phyloP scores from a whole-genome alignment of 1,284 basidiomycete genomes.

The Puccinia sorghi region DNA sequence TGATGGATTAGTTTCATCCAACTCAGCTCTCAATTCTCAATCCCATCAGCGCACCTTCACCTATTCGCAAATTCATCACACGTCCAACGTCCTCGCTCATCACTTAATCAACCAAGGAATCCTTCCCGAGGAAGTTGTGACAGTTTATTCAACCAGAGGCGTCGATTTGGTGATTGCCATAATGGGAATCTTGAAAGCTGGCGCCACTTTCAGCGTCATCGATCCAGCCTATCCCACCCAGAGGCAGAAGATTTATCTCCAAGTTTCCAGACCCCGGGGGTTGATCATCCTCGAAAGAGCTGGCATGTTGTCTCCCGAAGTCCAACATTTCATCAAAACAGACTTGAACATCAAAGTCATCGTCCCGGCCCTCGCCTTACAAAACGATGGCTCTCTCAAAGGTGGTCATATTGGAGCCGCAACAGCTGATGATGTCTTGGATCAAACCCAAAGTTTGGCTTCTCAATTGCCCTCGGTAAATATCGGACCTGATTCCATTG shows the following conservation, averaged over 20 bases:
- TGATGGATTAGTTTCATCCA: slow-evolving; percentile 23
- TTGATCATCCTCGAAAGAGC: slow-evolving; percentile 89
- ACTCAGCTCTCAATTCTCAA: slow-evolving; percentile 63
- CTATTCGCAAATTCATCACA: slow-evolving; percentile 78
- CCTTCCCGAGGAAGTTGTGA: slow-evolving; percentile 92
- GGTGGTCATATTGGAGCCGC: slow-evolving; percentile 64
- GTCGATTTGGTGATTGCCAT: slow-evolving; percentile 97
- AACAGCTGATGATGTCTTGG: slow-evolving; percentile 58
- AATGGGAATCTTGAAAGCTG: slow-evolving; percentile 94
- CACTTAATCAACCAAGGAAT: slow-evolving; percentile 82
- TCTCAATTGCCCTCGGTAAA: slow-evolving; percentile 70
- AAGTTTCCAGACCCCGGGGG: slow-evolving; percentile 90
- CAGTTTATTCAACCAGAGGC: slow-evolving; percentile 96
- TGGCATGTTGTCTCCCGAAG: slow-evolving; percentile 75
- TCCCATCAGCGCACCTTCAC: slow-evolving; percentile 67
- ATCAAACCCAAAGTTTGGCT: slow-evolving; percentile 51
- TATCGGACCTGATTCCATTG: slow-evolving; percentile 91
- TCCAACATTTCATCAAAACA: slow-evolving; percentile 78
- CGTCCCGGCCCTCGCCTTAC: slow-evolving; percentile 82
- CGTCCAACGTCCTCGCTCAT: slow-evolving; percentile 88
- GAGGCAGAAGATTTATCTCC: slow-evolving; percentile 91
- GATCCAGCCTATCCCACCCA: slow-evolving; percentile 96
- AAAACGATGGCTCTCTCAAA: slow-evolving; percentile 66
- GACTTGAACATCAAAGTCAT: slow-evolving; percentile 88
- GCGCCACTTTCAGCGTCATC: slow-evolving; percentile 96